Evolutionary conservation across 2,329 filamentous ascomycete species (phyloP), one percentile per base, ranked within the genome.

Genomic region (Alternaria burnsii): DNA sequence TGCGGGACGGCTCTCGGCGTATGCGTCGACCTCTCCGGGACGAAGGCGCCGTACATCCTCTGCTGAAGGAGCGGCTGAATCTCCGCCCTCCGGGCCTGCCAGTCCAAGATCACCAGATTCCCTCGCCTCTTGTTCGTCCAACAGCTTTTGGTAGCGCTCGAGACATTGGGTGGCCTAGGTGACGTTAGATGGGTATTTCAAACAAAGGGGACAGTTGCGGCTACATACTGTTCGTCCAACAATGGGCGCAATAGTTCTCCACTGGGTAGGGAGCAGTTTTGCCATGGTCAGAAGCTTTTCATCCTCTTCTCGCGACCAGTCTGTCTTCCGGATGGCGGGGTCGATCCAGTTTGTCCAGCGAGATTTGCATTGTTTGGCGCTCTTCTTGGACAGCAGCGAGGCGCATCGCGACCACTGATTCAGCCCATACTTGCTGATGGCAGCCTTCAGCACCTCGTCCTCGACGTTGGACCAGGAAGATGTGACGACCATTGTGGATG

Each of bases 311-410:
- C 95, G 92, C 77, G 93, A 97, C 94, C 95, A 99, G 82, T 99
- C 95, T 71, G 97, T 95, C 85, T 99, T 99, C 76, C 94, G 92
- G 83, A 99, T 98, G 77, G 92, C 92, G 20, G 95, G 95, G 76
- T 99, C 95, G 69, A 99, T 87, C 94, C 95, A 99, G 86, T 99
- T 94, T 78, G 90, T 89, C 95, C 95, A 99, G 82, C 95, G 87
- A 62, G 95, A 94, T 83, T 99, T 99, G 88, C 95, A 99, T 83
- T 99, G 95, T 83, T 99, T 99, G 52, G 95, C 90, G 32, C 95
- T 98, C 65, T 99, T 99, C 75, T 96, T 92, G 77, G 94, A 94
- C 68, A 99, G 89, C 67, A 99, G 88, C 59, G 95, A 98, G 57
- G 95, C 97, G 66, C 98, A 95, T 80, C 95, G 94, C 77, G 95